Base-by-base conservation (phyloP, 176 grass and related monocot genomes). In the Hyparrhenia diplandra region DNA sequence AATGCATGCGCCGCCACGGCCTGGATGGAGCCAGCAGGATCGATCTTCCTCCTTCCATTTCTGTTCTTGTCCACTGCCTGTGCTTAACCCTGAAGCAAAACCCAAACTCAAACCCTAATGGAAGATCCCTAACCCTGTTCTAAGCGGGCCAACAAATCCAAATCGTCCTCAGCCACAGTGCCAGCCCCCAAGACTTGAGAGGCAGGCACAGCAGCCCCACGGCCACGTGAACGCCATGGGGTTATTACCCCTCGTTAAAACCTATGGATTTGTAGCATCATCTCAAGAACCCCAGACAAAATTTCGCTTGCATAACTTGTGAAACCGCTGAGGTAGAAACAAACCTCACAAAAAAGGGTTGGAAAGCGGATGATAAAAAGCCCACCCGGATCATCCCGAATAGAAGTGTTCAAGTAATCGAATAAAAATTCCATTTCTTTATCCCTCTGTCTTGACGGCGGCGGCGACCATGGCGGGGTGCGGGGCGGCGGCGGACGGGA, bases 221-320 rank as follows among this genome's bases (percentile, higher is more conserved):
- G 43, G 43, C 43, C 43, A 89, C 87, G 87, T 89, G 87, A 81
- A 76, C 34, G 77, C 77, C 77, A 71, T 81, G 82, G 77, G 42
- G 34, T 71, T 64, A 71, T 85, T 89, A 57, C 77, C 82, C n/a
- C 37, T 89, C 82, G 83, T 89, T 89, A 89, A 82, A 81, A 89
- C 87, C 87, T 71, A 89, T 89, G 78, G 65, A 37, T 89, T 81
- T 77, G 25, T 64, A 58, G 43, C 71, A 85, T 81, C 77, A 77
- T 76, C 77, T 63, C 43, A 80, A 84, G 86, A 88, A 84, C 51
- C 55, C 55, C 55, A 61, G 80, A 73, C 43, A 75, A 80, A 88
- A 84, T 64, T 47, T 61, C 75, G 35, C 54, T 47, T 60, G 69
- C 87, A 76, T 74, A 17, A 41, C 82, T 23, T 71, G 74, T 67